Evolutionary conservation across 441 rosid genomes (phyloP), one percentile per base, ranked within the genome.

Genomic region (Macaranga tanarius): DNA sequence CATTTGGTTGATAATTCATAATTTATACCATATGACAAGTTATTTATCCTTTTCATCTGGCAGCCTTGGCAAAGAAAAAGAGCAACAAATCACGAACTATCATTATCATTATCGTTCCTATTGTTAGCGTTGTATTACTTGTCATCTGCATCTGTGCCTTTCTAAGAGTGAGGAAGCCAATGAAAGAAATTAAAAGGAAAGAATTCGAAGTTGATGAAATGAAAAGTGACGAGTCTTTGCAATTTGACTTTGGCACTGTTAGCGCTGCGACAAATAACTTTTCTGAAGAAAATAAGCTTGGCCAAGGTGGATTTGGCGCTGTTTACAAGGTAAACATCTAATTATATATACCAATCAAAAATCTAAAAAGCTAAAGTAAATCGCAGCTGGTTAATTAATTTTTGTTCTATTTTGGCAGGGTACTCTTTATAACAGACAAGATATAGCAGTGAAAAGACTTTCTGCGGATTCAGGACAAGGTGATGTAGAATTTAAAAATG

Each of bases 361-460:
- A 42, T 42, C 45, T 42, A 42, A 42, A 31, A 31, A 31, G 38
- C 38, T 31, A 31, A 31, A 5, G 38, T 2, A 31, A 31, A 1
- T 31, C 5, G 1, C 2, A 25, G 12, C 15, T 12, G 13, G 12
- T 58, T 12, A 26, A 7, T 7, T 11, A 8, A 20, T 12, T 15
- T 0, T 58, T 22, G 4, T 2, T 25, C 26, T 22, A 22, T 38
- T 15, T n/a, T 8, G 51, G 19, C 71, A 77, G 80, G 80, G 80
- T 10, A 17, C 5, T 0, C 48, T 77, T 45, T 12, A 15, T 0
- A 48, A 19, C 20, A 72, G 77, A 15, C 63, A 69, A 65, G 10
- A 62, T 12, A 48, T 86, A 25, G 87, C 89, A 0, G 86, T 81
- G 13, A 86, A 86, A 70, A 81, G 87, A 54, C 65, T 86, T 26